Evolutionary conservation across 805 yeast genomes (phyloP).

Genomic region (Metschnikowia shivogae): DNA sequence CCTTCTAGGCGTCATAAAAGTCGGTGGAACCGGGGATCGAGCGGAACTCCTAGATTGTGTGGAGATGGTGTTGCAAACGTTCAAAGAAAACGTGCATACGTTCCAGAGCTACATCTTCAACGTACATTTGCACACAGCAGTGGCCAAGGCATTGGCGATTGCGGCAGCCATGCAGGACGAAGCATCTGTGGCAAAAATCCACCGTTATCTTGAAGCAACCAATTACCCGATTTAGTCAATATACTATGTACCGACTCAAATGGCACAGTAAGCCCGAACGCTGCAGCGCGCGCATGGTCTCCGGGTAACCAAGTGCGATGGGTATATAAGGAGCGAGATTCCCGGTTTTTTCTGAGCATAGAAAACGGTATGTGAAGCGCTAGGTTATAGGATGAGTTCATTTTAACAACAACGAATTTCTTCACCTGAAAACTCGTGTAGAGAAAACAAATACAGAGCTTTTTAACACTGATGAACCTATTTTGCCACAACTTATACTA

Average conservation of each 20-base stretch:
- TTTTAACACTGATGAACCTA: slow-evolving; percentile 57
- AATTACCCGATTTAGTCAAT: not conserved
- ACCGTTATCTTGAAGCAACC: not conserved
- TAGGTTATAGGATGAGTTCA: slow-evolving; percentile 18
- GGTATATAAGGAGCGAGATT: slow-evolving; percentile 9
- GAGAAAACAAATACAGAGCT: slow-evolving; percentile 59
- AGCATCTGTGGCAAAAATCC: not conserved
- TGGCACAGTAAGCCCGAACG: not conserved
- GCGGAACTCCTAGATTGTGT: not conserved
- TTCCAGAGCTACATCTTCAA: slow-evolving; percentile 5
- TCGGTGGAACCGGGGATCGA: not conserved
- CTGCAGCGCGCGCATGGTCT: not conserved
- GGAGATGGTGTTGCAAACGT: slow-evolving; percentile 1
- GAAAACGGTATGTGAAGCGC: slow-evolving; percentile 15
- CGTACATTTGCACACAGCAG: slow-evolving; percentile 16
- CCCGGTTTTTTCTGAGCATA: not conserved
- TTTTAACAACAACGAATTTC: slow-evolving; percentile 49
- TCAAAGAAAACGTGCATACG: not conserved
- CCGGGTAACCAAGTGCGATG: slow-evolving; percentile 16
- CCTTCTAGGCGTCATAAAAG: not conserved
- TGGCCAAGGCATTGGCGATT: slow-evolving; percentile 9
- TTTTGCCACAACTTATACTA: slow-evolving; percentile 9
- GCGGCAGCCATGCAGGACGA: not conserved
- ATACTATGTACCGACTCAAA: not conserved
- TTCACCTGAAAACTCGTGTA: slow-evolving; percentile 63